Evolutionary conservation across 495 filamentous ascomycete genomes (phyloP).

Genomic region (Xylaria palmicola): DNA sequence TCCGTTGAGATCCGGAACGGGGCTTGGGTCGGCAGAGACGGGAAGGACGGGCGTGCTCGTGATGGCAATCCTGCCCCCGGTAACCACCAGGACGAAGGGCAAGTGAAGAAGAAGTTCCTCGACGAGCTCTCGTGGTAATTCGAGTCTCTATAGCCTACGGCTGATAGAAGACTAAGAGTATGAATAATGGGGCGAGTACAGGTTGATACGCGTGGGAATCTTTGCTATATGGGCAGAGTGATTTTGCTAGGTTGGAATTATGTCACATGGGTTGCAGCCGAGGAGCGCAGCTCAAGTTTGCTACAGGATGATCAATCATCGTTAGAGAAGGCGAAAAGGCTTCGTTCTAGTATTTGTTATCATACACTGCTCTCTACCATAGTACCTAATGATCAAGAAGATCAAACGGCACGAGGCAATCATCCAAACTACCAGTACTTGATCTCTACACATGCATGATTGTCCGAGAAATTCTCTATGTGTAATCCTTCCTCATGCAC

Average conservation of each 20-base stretch:
- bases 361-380: too few relatives aligned
- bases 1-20: not conserved
- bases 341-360: too few relatives aligned
- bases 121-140: conserved; percentile 6
- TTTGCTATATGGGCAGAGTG: not conserved
- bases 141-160: not conserved
- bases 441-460: not conserved
- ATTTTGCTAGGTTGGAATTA: not conserved
- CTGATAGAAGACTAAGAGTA: too few relatives aligned
- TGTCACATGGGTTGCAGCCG: too few relatives aligned
- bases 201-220: not conserved
- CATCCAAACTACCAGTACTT: not conserved
- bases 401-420: not conserved
- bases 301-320: not conserved
- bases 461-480: not conserved
- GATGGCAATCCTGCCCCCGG: not conserved
- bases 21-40: not conserved
- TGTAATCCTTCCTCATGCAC: not conserved
- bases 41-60: not conserved
- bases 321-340: too few relatives aligned
- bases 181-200: not conserved
- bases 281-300: not conserved
- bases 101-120: not conserved
- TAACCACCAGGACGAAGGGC: not conserved
- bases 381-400: too few relatives aligned